Evolutionary conservation across 2,329 filamentous ascomycete species (phyloP), one percentile per base, ranked within the genome.

Genomic region (Parastagonospora nodorum): DNA sequence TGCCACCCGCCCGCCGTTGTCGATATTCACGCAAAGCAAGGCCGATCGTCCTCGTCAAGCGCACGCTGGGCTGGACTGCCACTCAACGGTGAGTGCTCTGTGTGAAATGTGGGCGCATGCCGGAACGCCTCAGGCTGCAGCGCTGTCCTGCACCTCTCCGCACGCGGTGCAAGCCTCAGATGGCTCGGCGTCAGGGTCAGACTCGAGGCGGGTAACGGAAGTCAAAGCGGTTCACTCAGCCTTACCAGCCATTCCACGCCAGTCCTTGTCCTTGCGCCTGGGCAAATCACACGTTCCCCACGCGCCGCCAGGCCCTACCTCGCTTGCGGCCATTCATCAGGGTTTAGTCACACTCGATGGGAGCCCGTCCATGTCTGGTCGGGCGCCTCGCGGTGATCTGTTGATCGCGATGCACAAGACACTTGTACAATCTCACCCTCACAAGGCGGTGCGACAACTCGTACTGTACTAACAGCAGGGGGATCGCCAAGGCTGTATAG

Each of bases 1-100:
- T 41, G 51, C 40, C 43, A 51, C 56, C 57, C 57, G 58, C 49
- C 56, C 63, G 56, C 50, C 58, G 53, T 58, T 57, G 55, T 56
- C 52, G 54, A 58, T 58, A 47, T 51, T 58, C 53, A 51, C 52
- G 51, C 55, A 53, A 48, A 48, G 16, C 55, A 55, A 47, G 49
- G 45, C 45, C 60, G 57, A 64, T 57, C 53, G 50, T 48, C 54
- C 63, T 57, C 53, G 50, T 48, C 54, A 53, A 45, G 44, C 40
- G 24, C 30, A 42, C 52, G 56, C 50, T 53, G 53, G 53, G 53
- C 47, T 46, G 38, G 43, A 5, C 19, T 3, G 19, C 19, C 40
- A 27, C 37, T 46, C 46, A 53, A 58, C 50, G 52, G 51, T 58
- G 50, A 58, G 56, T 51, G 3, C 19, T 24, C 46, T 48, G 53